These are phyloP conservation scores for Solanum aculeatissimum DNA, from an alignment of 305 asterid species.

Conservation along the genomic window DNA sequence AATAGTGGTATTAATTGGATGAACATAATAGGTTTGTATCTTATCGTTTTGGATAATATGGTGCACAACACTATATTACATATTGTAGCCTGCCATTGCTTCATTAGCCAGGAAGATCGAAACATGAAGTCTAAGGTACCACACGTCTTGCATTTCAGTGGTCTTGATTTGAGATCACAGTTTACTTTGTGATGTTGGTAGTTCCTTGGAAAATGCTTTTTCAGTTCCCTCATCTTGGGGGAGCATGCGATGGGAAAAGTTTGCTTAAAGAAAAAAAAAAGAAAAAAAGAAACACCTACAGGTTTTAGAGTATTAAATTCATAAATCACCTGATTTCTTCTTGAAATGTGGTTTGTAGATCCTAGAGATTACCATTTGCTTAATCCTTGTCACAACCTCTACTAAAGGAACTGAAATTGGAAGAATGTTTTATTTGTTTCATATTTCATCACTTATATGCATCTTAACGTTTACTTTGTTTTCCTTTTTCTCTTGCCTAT, in stretches of 20 bases:
- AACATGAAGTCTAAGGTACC: background rate
- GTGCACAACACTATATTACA: background rate
- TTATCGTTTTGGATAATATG: background rate
- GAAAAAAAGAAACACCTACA: background rate
- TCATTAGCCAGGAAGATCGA: background rate
- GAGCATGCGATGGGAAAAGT: background rate
- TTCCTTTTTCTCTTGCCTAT: background rate
- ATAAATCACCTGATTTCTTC: background rate
- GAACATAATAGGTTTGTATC: background rate
- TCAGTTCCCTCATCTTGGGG: background rate
- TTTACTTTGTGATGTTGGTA: background rate
- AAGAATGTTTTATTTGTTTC: background rate
- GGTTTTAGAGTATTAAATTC: background rate
- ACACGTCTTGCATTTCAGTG: background rate
- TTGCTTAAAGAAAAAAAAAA: no score
- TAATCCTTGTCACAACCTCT: background rate
- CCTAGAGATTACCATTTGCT: background rate
- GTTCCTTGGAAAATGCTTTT: background rate
- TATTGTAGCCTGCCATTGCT: background rate
- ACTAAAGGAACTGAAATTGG: background rate
- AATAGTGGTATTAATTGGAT: background rate
- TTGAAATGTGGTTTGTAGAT: background rate
- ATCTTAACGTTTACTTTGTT: background rate
- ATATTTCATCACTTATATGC: background rate
- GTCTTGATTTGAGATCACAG: background rate